Base-by-base conservation (phyloP, 495 filamentous ascomycete genomes). In the Ascobolus immersus region DNA sequence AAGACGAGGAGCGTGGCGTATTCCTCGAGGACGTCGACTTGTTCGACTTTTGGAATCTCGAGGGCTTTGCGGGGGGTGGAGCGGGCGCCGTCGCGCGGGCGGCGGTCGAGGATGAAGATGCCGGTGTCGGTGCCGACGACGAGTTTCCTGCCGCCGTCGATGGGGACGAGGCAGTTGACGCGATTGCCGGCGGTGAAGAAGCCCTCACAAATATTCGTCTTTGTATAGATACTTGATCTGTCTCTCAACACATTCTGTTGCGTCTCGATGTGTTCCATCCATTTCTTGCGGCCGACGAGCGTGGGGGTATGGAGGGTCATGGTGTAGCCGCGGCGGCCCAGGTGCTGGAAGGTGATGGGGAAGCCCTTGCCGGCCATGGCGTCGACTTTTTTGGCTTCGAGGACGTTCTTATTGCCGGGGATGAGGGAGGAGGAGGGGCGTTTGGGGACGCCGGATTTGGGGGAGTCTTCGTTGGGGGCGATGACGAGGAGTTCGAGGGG, bases 311-410 rank as follows among this genome's bases (percentile, higher is more conserved):
- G 94, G 1, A 99, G 60, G n/a, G 82, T 82, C 40, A 75, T 61
- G 45, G 91, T 89, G 51, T 91, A 94, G 23, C 82, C 82, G 35
- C 78, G 80, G 49, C 82, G 89, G n/a, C 89, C 89, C 17, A 99
- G 65, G 60, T 94, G 89, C 34, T 73, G 68, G 61, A 99, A 94
- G n/a, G 82, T 94, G 44, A 99, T 86, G 1, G 89, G 89, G 53
- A 76, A 80, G 23, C 77, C 80, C 43, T 90, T 79, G 45, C 78
- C 58, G 47, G 24, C 45, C 44, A 13, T 51, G 46, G 21, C 45
- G 28, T 41, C 44, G 21, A 35, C 36, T 20, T 40, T 42, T 26
- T 36, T 40, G 10, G 21, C 34, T 25, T 38, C 33, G 4, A 36
- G 21, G 14, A 34, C 33, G 21, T 40, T 61, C 33, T 71, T 68